phyloP scores from a whole-genome alignment of 345 rosid genomes.

The Anacardium occidentale region DNA sequence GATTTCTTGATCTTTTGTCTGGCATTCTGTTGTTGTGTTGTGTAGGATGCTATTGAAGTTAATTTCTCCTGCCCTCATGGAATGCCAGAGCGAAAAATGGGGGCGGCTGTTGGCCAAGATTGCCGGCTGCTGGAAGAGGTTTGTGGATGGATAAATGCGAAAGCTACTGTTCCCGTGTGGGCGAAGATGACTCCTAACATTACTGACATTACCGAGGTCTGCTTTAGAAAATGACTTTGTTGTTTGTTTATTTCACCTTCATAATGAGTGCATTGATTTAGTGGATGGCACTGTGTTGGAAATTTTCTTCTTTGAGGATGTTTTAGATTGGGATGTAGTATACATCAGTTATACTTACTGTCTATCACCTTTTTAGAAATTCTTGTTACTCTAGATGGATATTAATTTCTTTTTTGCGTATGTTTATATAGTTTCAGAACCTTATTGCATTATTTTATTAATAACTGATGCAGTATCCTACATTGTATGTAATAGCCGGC shows the following conservation, averaged over 20 bases:
- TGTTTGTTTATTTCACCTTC: neutral
- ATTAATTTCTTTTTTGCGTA: no score
- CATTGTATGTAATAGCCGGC: conserved; percentile 60
- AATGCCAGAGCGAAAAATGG: conserved; percentile 99
- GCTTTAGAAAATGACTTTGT: neutral
- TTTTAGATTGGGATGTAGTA: neutral
- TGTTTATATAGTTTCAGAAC: no score
- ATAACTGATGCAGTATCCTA: conserved; percentile 2
- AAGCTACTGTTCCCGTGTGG: conserved; percentile 98
- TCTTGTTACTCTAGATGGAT: neutral
- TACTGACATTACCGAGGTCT: conserved; percentile 88
- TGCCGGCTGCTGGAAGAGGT: conserved; percentile 78
- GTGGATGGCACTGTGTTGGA: neutral
- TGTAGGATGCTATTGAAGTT: conserved; percentile 88
- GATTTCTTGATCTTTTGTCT: neutral
- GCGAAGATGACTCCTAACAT: conserved; percentile 99
- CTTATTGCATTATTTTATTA: neutral
- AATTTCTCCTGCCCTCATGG: conserved; percentile 99
- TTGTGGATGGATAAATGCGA: conserved; percentile 94
- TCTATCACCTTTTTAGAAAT: neutral
- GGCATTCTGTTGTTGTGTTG: neutral
- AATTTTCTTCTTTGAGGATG: neutral
- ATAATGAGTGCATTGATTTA: neutral
- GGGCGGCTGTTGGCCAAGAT: conserved; percentile 98
- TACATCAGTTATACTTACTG: no score